Evolutionary conservation across 768 basidiomycete species (phyloP).

Genomic region (Phylloporus sp.): DNA sequence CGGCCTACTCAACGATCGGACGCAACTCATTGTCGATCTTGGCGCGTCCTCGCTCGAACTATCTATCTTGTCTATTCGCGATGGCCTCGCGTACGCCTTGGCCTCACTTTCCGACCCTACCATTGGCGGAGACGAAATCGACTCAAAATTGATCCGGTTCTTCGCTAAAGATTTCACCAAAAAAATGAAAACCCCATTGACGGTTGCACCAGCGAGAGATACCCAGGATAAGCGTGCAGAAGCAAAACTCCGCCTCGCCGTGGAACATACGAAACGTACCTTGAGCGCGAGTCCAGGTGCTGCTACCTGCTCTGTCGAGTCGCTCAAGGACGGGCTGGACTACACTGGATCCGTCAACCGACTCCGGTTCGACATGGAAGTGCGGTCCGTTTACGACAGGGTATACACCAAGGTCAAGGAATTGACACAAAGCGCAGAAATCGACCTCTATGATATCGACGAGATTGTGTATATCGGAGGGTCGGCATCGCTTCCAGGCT

Average conservation of each 20-base stretch:
- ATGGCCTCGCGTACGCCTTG: constrained; percentile 68
- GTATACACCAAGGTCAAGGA: constrained; percentile 49
- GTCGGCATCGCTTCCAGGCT: constrained; percentile 67
- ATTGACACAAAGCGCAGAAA: constrained; percentile 46
- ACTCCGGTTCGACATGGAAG: constrained; percentile 57
- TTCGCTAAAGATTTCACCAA: constrained; percentile 97
- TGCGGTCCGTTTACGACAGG: constrained; percentile 54
- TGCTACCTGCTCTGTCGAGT: constrained; percentile 90
- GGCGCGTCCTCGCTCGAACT: constrained; percentile 71
- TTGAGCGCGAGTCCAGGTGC: constrained; percentile 83
- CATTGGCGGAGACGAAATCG: constrained; percentile 69
- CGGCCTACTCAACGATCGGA: constrained; percentile 56
- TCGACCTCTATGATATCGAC: constrained; percentile 68
- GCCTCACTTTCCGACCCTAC: constrained; percentile 43
- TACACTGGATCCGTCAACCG: constrained; percentile 70
- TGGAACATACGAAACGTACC: constrained; percentile 93
- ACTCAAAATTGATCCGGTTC: constrained; percentile 80
- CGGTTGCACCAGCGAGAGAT: constrained; percentile 56
- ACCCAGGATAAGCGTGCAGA: constrained; percentile 76
- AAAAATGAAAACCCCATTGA: constrained; percentile 79
- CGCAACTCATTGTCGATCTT: constrained; percentile 76
- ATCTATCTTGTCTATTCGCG: constrained; percentile 66
- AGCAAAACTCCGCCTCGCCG: constrained; percentile 88
- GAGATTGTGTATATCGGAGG: constrained; percentile 82
- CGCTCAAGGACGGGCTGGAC: constrained; percentile 90